Base-by-base conservation (phyloP, 768 basidiomycete species). In the Imleria badia region DNA sequence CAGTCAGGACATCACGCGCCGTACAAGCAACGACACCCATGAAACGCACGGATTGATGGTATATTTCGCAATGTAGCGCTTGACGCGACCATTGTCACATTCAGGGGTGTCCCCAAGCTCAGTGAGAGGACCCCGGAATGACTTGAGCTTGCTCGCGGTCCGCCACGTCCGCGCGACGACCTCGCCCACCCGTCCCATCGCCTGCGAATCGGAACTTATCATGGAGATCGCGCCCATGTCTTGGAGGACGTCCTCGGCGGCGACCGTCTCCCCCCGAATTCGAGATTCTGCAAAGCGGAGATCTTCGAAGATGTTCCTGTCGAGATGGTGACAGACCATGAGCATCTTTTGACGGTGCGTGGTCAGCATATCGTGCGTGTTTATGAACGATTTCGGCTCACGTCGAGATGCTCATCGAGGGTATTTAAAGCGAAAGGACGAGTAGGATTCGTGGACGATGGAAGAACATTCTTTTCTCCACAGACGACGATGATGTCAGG, bases 401-500 rank as follows among this genome's bases (percentile, higher is more conserved):
- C 96, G 66, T 98, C 97, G 15, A 97, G 83, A 73, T 99, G 97
- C 68, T 98, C 97, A 58, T 97, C 94, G 8, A 98, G 77, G 0
- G 97, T 99, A 67, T 98, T 98, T 31, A 77, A 75, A 2, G 93
- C 81, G 67, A 86, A 98, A 1, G 97, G 97, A 38, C 97, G 79
- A 0, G 97, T 98, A 7, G 97, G 97, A 66, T 95, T 99, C 6
- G 97, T 99, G 10, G 97, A 98, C 9, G 91, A 94, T 0, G 97
- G 97, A 10, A 98, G 76, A 3, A 98, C 94, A 54, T 98, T 96
- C 2, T 85, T 75, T 8, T 83, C 81, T 29, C 91, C 92, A 58
- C 94, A 96, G 20, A 98, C 95, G n/a, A 91, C 88, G 67, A 99
- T 96, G 71, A 98, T 98, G 64, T 98, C 97, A 0, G 97, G 97